Conservation (phyloP, 2,329 filamentous ascomycete species). For the Nemania sp. region DNA sequence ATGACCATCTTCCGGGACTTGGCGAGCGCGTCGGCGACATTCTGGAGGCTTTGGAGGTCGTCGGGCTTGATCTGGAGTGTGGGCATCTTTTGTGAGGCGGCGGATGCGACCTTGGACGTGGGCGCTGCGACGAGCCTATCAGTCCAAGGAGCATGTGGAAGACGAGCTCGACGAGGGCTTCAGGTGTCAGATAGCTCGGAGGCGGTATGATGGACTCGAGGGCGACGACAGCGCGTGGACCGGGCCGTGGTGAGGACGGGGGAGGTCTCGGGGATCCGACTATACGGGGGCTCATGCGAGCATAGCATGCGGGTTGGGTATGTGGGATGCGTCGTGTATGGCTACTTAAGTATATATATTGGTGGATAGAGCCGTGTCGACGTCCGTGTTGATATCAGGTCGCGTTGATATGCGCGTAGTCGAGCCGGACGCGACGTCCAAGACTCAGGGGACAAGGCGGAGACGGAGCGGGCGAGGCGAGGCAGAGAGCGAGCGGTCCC, state of each 20-base stretch:
- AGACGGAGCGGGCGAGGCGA: no score
- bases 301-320: no score
- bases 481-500: no score
- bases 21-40: conserved; percentile 66
- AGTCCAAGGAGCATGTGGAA: conserved; percentile 12
- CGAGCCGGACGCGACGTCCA: no score
- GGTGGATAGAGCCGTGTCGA: no score
- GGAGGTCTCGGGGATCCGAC: neutral
- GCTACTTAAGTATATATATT: no score
- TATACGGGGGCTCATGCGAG: no score
- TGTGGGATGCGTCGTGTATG: no score
- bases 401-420: no score
- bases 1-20: conserved; percentile 72
- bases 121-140: conserved; percentile 1
- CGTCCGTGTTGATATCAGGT: no score
- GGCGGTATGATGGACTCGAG: neutral
- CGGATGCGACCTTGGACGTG: neutral
- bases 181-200: conserved; percentile 5
- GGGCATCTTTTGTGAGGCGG: conserved; percentile 53
- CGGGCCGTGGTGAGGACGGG: neutral
- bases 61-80: conserved; percentile 59
- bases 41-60: conserved; percentile 60
- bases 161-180: conserved; percentile 15
- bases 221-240: neutral
- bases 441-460: no score